These are phyloP conservation scores for Digitaria exilis DNA, from an alignment of 202 grass and related monocot genomes.

Conservation along the genomic window DNA sequence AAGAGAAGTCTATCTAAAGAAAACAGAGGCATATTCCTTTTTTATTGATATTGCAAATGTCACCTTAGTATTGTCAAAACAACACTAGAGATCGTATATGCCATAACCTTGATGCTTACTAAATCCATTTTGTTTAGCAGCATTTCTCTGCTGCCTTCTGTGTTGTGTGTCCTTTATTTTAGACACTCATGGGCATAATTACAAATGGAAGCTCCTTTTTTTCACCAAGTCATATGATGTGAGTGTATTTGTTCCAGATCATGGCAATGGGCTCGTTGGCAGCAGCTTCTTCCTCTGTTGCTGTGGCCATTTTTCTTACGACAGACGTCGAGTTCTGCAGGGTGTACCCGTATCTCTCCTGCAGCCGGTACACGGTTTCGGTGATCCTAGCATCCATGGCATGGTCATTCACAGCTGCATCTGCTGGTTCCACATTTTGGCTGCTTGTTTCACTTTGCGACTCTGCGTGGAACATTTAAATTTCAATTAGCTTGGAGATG, in stretches of 20 bases:
- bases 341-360: background rate
- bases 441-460: background rate
- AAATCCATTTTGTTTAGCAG: background rate
- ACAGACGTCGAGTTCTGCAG: background rate
- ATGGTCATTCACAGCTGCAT: background rate
- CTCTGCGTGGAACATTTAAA: background rate
- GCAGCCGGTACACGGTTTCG: background rate
- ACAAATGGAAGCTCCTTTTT: background rate
- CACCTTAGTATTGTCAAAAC: background rate
- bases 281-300: background rate
- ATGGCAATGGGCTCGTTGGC: background rate
- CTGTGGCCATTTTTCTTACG: background rate
- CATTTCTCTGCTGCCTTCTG: background rate
- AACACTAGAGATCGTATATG: background rate
- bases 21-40: background rate
- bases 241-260: background rate
- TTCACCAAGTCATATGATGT: background rate
- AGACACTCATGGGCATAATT: background rate
- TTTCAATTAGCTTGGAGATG: background rate
- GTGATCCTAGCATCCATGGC: background rate
- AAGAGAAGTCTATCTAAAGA: background rate
- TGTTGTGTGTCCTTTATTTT: background rate
- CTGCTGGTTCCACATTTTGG: background rate
- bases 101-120: background rate
- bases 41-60: background rate